Evolutionary conservation across 2,329 filamentous ascomycete genomes (phyloP), one percentile per base, ranked within the genome.

Genomic region (Coniella vitis): DNA sequence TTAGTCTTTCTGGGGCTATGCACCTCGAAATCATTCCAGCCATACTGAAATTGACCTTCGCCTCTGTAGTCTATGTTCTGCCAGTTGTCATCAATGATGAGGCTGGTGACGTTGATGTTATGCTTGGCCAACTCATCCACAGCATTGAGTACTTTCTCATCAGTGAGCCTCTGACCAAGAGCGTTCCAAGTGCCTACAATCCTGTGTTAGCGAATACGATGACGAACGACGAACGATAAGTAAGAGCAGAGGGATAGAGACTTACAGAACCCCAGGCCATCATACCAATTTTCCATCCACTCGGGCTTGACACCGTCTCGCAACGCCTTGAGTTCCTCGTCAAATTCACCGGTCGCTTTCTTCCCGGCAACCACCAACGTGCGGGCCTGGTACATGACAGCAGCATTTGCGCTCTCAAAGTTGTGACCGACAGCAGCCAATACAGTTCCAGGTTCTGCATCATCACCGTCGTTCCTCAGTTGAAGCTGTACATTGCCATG

Each of bases 51-150:
- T 54, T 79, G 75, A 16, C 72, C 70, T 4, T 71, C 60, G 0
- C 73, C 73, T 20, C 61, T 57, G 25, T 73, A 67, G 55, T 78
- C 80, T 40, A 95, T 75, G 8, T 84, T 80, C 65, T 95, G 90
- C 93, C 93, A 98, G 58, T 94, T 95, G 62, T 98, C 93, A 58
- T 98, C 93, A 54, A 98, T 95, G 53, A 97, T 95, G 2, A 98
- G 73, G 59, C 83, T 95, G 0, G 82, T 84, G 39, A 97, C 76
- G 37, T 85, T 82, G 60, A 98, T 87, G 1, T 83, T 78, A 48
- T 86, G 76, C 25, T 81, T 71, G 4, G 83, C 76, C 10, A 98
- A 70, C 1, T 77, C 74, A 50, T 89, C 80, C 1, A 97, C 71
- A 1, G 90, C 89, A 36, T 81, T 66, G 12, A 90, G 71, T 13